These are phyloP conservation scores for Rhizoclosmatium sp. DNA, from an alignment of 192 early-diverging fungal genomes.

Conservation along the genomic window DNA sequence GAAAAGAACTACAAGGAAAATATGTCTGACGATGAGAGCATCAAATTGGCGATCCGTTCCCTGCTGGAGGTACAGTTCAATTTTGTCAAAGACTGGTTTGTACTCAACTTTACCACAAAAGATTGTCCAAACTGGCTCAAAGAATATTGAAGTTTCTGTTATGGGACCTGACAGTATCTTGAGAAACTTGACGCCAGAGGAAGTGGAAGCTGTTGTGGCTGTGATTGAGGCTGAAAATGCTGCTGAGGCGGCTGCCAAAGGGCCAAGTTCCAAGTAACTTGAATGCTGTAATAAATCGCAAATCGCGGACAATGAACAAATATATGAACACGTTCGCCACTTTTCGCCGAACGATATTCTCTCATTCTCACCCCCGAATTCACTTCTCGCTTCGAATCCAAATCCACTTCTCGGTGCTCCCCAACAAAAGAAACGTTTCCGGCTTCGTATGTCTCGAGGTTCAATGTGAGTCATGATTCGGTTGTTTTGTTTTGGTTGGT, in stretches of 20 bases:
- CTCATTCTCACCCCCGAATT: too few relatives aligned
- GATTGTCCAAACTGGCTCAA: slow-evolving; percentile 99
- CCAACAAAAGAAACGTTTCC: too few relatives aligned
- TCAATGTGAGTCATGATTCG: too few relatives aligned
- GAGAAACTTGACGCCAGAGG: slow-evolving; percentile 47
- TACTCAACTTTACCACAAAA: slow-evolving; percentile 24
- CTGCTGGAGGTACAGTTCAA: slow-evolving; percentile 77
- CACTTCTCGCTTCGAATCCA: too few relatives aligned
- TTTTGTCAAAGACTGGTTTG: not conserved
- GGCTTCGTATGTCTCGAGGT: too few relatives aligned
- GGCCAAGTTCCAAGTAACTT: not conserved
- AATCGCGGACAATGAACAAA: too few relatives aligned
- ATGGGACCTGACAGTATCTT: slow-evolving; percentile 81
- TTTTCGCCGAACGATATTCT: too few relatives aligned
- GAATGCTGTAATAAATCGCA: too few relatives aligned
- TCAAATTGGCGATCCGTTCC: slow-evolving; percentile 92
- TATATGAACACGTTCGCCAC: too few relatives aligned
- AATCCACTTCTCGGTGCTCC: too few relatives aligned
- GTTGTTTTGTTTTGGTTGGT: too few relatives aligned
- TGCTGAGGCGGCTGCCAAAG: slow-evolving; percentile 25
- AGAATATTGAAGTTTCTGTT: slow-evolving; percentile 98
- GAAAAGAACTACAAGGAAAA: slow-evolving; percentile 97
- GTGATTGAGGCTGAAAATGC: slow-evolving; percentile 42
- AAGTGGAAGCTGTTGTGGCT: slow-evolving; percentile 32
- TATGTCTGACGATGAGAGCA: slow-evolving; percentile 76